Base-by-base conservation (phyloP, 129 eudicot genomes). In the Kitagawia praeruptora region DNA sequence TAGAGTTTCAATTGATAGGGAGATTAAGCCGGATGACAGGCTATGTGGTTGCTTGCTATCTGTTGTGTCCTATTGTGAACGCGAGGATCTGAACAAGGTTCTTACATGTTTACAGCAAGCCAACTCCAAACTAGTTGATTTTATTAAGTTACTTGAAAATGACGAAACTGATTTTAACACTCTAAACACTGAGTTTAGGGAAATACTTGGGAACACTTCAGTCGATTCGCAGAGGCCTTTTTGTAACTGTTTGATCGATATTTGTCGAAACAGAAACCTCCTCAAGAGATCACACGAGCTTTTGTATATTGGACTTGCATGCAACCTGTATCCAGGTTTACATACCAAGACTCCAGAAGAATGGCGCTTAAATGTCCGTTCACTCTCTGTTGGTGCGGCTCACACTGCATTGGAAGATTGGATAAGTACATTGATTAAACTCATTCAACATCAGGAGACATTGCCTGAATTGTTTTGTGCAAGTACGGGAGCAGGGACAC, bases 351-450 rank as follows among this genome's bases (percentile, higher is more conserved):
- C 91, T 4, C 72, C 86, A 28, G 86, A 81, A 8, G 93, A 89
- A 53, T 89, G 93, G 93, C 84, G 91, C 15, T 81, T 89, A 73
- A 87, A 89, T 21, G 91, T 89, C 5, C 81, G 91, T 72, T 83
- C 93, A 6, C 72, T 89, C 4, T 89, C 91, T 0, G 87, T 89
- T n/a, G 93, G 93, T 73, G 93, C 93, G 3, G 87, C 93, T 47
- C 80, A 82, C 70, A 89, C 93, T 28, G 93, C 93, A 8, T 83
- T 89, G 19, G 93, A 89, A 76, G 91, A 89, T 54, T 89, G 93
- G 93, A 85, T 89, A 89, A 64, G 83, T 15, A 81, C 87, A 23
- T 46, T 89, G 49, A 77, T 81, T 8, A 85, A 77, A 39, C 80
- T 87, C 16, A 76, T 83, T 1, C 77, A 81, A 76, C 81, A 86